Evolutionary conservation across 352 stramenopile genomes (phyloP).

Genomic region (Pythium aristosporum): DNA sequence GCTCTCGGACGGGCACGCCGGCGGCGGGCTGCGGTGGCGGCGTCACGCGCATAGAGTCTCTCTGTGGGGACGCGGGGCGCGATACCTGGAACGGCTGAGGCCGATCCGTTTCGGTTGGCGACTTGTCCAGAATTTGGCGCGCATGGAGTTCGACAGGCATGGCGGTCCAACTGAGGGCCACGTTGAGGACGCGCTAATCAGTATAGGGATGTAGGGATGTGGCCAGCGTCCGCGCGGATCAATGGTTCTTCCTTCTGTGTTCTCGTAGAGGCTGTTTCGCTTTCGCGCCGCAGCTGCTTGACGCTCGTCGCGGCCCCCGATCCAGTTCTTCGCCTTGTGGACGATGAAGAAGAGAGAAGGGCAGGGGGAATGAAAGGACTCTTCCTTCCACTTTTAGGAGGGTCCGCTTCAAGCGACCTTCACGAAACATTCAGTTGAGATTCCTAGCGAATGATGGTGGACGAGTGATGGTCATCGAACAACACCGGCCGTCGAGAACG

Average conservation of each 20-base stretch:
- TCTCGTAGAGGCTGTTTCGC: constrained; percentile 1
- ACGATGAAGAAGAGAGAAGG: constrained; percentile 10
- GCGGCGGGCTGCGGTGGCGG: background rate
- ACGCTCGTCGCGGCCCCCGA: background rate
- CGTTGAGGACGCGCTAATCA: background rate
- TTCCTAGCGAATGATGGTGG: constrained; percentile 9
- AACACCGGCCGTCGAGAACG: background rate
- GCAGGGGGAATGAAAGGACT: constrained; percentile 15
- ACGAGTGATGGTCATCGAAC: constrained; percentile 1
- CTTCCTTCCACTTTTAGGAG: constrained; percentile 25
- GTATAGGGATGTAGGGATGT: background rate
- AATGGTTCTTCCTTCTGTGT: constrained; percentile 6
- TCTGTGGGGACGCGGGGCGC: background rate
- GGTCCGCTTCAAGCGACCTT: constrained; percentile 15
- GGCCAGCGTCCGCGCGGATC: constrained; percentile 1
- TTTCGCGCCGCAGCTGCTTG: constrained; percentile 5
- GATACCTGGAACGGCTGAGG: background rate
- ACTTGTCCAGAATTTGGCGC: background rate
- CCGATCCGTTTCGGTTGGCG: constrained; percentile 15
- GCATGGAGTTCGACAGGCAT: constrained; percentile 8
- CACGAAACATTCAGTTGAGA: constrained; percentile 2
- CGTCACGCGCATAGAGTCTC: background rate
- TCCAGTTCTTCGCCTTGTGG: constrained; percentile 3
- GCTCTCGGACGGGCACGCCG: constrained; percentile 14
- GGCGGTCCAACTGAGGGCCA: background rate